Percentiles rank a stretch among this genome's conserved stretches.
Evolutionary conservation across 306 rosid genomes (phyloP).

Genomic region (Inga leiocalycina): DNA sequence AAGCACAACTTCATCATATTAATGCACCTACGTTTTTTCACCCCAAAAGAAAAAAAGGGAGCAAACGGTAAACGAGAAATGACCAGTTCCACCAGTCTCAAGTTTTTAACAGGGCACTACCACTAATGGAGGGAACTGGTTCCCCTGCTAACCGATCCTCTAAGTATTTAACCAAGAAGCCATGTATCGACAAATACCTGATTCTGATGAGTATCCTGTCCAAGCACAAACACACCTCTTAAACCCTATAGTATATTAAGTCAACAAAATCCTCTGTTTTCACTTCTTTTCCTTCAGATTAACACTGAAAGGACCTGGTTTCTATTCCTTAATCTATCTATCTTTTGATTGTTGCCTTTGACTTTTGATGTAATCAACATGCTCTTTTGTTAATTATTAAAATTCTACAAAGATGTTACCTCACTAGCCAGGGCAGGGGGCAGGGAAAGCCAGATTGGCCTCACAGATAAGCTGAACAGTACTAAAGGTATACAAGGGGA

Average conservation of each 20-base stretch:
- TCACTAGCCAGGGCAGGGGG: background rate
- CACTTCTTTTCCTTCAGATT: conserved; percentile 2
- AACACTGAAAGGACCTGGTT: background rate
- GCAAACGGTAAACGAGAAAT: conserved; percentile 10
- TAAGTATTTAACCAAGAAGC: conserved; percentile 7
- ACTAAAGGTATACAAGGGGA: background rate
- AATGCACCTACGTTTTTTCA: background rate
- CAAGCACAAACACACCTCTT: background rate
- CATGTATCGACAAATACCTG: background rate
- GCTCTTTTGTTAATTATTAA: no score
- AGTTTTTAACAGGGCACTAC: background rate
- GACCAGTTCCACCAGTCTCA: background rate
- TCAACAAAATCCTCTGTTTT: conserved; percentile 6
- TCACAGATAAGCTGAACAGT: background rate
- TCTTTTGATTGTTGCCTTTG: background rate
- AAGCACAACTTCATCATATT: conserved; percentile 1
- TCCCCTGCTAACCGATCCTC: background rate
- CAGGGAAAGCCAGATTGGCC: background rate
- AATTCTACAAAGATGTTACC: background rate
- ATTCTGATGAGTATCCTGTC: conserved; percentile 1
- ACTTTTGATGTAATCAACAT: no score
- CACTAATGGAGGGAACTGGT: background rate
- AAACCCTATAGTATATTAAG: background rate
- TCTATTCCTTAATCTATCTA: conserved; percentile 4
- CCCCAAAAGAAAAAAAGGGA: background rate